Evolutionary conservation across 2,329 filamentous ascomycete species (phyloP), one percentile per base, ranked within the genome.

Genomic region (Pestalotiopsis fici): DNA sequence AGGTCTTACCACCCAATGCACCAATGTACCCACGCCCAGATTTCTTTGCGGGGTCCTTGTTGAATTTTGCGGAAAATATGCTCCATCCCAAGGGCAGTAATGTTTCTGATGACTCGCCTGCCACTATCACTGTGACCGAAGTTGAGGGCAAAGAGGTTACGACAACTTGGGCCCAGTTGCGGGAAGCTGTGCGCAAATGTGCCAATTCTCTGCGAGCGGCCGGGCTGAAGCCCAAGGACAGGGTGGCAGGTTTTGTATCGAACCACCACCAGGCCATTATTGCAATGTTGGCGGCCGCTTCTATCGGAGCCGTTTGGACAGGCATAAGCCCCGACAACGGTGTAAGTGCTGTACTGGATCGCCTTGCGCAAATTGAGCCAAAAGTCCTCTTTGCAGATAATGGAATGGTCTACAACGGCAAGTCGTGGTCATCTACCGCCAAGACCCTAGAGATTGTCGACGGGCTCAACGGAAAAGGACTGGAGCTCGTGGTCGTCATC

Each of bases 51-150:
- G 91, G 91, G 11, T 88, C 93, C 15, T 89, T 85, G 67, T 85
- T 98, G 71, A 99, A 98, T 79, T 98, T 98, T 77, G 95, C 95
- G 28, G 93, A 98, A 82, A 99, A 99, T 78, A 85, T 98, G 65
- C 88, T 99, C 3, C 98, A 91, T 78, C 95, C 95, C 3, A 84
- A 84, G 62, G 82, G 87, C 47, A 80, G 80, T 25, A 74, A 81
- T 15, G 79, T 89, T 6, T 82, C 91, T 70, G 87, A 90, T 63
- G 79, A 88, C 59, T 84, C 86, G 4, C 80, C 88, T 6, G 95
- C 95, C 21, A 86, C 97, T 59, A 92, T 98, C 73, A 93, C 92
- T 28, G 91, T 89, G 3, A 97, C 94, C 12, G 95, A 98, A 81
- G 78, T 84, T 18, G 88, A 87, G 15, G 85, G 87, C 63, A 87